Base-by-base conservation (phyloP, 192 early-diverging fungal genomes). In the Pecoramyces ruminantium region DNA sequence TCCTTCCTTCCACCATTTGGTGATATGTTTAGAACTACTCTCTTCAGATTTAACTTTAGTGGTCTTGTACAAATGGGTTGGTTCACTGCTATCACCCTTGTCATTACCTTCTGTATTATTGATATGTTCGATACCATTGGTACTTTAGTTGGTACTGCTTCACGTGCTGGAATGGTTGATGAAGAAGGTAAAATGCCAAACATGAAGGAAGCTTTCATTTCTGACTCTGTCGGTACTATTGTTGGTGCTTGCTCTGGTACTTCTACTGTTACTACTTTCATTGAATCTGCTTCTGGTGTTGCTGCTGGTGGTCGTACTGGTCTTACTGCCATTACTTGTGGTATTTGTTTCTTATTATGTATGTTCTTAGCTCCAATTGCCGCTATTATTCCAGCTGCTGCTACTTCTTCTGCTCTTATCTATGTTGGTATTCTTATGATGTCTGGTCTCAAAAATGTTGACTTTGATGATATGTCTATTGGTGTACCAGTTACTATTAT, bases 51-150 rank as follows among this genome's bases (percentile, higher is more conserved):
- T 85, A 84, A 34, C 21, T 78, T 78, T 14, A 9, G 25, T 16
- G 34, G 78, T 78, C 78, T 78, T 78, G 78, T 8, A 0, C 18
- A 34, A 78, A 51, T 51, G 42, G 42, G 42, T 21, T 51, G 42
- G 42, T 51, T 51, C 13, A 51, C 42, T 25, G 34, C 78, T 38
- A 78, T 38, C 17, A 78, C 29, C 25, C 78, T 78, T 21, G 8
- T 78, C 17, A 30, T 38, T 78, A 30, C 30, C 14, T 78, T 78
- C 78, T 30, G 78, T 38, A 94, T 51, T 80, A 92, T 95, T 81
- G 94, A 95, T 84, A 93, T 95, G 77, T 85, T 95, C 81, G 94
- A 95, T 83, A 93, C 93, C 79, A 95, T 94, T 6, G 93, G 93
- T 27, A 94, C 94, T 34, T 87, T 95, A 51, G 42, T 51, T 21